A percentile compares a stretch with the other conserved stretches of the same genome.
Conservation (phyloP, 2,329 filamentous ascomycete genomes). For the Plenodomus lindquistii region DNA sequence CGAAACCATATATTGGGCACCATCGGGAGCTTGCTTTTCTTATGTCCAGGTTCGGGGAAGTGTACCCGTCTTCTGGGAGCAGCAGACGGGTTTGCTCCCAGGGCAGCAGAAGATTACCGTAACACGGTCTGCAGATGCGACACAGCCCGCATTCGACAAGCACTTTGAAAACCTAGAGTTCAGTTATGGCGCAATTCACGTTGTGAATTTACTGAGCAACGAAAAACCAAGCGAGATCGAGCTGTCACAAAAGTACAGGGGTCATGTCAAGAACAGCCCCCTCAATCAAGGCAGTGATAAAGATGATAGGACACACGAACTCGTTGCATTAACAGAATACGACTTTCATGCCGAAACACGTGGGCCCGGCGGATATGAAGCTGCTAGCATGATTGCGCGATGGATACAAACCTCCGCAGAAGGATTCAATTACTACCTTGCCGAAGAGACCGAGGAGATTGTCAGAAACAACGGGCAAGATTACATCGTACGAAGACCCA, state of each 20-base stretch:
- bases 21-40: constrained; percentile 78
- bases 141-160: constrained; percentile 92
- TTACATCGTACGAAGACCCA: constrained; percentile 47
- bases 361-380: constrained; percentile 83
- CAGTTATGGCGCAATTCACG: constrained; percentile 86
- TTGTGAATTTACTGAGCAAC: constrained; percentile 92
- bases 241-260: constrained; percentile 76
- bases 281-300: constrained; percentile 65
- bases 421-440: constrained; percentile 89
- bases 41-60: constrained; percentile 93
- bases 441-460: constrained; percentile 68
- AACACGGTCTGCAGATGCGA: constrained; percentile 85
- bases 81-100: constrained; percentile 82
- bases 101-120: constrained; percentile 94
- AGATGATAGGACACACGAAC: constrained; percentile 65
- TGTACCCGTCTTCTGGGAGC: constrained; percentile 97
- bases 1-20: constrained; percentile 88
- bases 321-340: constrained; percentile 83
- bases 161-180: constrained; percentile 88
- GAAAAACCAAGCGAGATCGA: constrained; percentile 85
- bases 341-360: constrained; percentile 96
- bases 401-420: constrained; percentile 80
- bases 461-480: constrained; percentile 48
- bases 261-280: constrained; percentile 74
- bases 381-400: constrained; percentile 79